phyloP scores from a whole-genome alignment of 345 rosid genomes.

The Geranium rotundifolium region DNA sequence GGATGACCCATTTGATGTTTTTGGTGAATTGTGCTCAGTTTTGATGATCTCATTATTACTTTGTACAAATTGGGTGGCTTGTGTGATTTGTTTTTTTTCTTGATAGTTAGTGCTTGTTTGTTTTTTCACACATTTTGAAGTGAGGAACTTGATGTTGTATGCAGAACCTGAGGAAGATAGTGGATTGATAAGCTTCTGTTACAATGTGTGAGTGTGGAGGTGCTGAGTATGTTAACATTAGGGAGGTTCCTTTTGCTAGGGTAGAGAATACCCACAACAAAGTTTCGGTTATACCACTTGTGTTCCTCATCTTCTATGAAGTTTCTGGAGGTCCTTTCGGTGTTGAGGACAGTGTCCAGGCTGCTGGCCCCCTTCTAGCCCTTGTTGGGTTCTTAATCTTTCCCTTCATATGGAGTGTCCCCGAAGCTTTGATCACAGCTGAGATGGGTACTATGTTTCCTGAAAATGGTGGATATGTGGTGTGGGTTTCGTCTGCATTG shows the following conservation, averaged over 20 bases:
- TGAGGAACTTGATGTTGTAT: no score
- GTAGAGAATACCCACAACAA: constrained; percentile 22
- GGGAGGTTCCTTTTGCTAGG: constrained; percentile 28
- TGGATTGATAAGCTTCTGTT: no score
- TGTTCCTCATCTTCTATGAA: constrained; percentile 59
- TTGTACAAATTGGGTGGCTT: no score
- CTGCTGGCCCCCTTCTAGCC: constrained; percentile 71
- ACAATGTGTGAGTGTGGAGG: constrained; percentile 21
- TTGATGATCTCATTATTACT: no score
- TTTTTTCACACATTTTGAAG: no score
- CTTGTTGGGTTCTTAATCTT: constrained; percentile 56
- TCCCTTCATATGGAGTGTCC: constrained; percentile 71
- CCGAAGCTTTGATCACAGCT: constrained; percentile 70
- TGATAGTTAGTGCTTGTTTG: no score
- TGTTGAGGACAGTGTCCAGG: constrained; percentile 63
- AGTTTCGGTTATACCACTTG: constrained; percentile 53
- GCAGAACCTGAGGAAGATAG: no score
- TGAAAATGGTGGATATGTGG: constrained; percentile 77
- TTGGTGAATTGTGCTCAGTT: no score
- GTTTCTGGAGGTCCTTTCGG: constrained; percentile 79
- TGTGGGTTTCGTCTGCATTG: constrained; percentile 63
- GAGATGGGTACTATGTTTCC: constrained; percentile 88
- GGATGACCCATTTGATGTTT: no score
- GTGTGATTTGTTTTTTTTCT: no score
- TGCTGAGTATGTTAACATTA: constrained; percentile 17